Conservation (phyloP, 495 filamentous ascomycete species). For the Podospora australis region DNA sequence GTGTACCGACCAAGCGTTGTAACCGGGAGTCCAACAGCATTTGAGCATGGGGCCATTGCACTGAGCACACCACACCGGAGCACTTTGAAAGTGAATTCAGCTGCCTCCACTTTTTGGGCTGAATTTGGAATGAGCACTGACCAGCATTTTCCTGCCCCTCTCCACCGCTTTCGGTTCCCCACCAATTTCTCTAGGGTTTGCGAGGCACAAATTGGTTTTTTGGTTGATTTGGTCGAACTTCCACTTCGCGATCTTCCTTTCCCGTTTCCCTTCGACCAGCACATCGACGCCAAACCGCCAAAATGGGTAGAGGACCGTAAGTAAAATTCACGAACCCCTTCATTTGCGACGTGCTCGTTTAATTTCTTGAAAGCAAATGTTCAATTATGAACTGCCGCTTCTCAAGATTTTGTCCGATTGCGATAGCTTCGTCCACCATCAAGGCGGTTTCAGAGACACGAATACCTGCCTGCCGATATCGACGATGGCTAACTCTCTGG, state of each 20-base stretch:
- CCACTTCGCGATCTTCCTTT: slow-evolving; percentile 18
- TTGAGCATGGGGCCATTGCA: too few relatives aligned
- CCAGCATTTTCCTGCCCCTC: slow-evolving; percentile 13
- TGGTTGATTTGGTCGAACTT: slow-evolving; percentile 14
- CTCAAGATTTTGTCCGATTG: not conserved
- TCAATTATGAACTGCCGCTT: too few relatives aligned
- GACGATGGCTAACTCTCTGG: slow-evolving; percentile 15
- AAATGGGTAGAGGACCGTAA: slow-evolving; percentile 49
- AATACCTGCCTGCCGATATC: too few relatives aligned
- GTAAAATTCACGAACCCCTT: too few relatives aligned
- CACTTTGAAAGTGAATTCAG: not conserved
- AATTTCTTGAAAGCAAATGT: too few relatives aligned
- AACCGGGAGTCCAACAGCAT: too few relatives aligned
- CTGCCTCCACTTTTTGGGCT: not conserved
- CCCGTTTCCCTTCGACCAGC: slow-evolving; percentile 26
- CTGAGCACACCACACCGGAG: too few relatives aligned
- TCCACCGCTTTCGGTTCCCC: slow-evolving; percentile 18
- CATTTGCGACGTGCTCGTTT: too few relatives aligned
- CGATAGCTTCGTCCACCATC: too few relatives aligned
- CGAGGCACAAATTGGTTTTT: slow-evolving; percentile 29
- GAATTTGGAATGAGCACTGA: slow-evolving; percentile 2
- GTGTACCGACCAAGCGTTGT: too few relatives aligned
- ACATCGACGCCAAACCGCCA: slow-evolving; percentile 28
- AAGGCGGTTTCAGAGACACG: too few relatives aligned
- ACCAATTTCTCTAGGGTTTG: slow-evolving; percentile 27